Evolutionary conservation across 108 stramenopile species (phyloP), one percentile per base, ranked within the genome.

Genomic region (Fragilaria radians): DNA sequence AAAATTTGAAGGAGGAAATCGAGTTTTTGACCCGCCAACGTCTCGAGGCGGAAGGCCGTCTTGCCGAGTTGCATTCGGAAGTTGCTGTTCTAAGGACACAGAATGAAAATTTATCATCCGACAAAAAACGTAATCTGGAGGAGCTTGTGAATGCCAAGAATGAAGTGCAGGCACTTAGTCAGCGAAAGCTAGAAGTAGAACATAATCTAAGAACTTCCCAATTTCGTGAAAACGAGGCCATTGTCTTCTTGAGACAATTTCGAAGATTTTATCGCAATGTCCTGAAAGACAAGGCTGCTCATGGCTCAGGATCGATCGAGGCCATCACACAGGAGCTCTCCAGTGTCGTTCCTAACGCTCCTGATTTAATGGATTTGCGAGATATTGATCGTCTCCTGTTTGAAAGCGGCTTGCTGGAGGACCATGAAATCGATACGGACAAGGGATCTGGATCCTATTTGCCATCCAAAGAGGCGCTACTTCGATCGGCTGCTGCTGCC

Each of bases 201-300:
- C 77, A 80, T 32, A 68, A 79, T 33, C 58, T 93, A 21, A 73
- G 86, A 56, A 88, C 85, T 1, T 85, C 85, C 67, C 82, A 79
- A 51, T 93, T 93, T 61, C 86, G 91, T 26, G 93, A 94, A 64
- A 80, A 82, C 49, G 93, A 94, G 52, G 89, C 93, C 27, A 83
- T 85, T 0, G 70, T 84, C 25, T 94, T 94, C 60, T 57, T 94
- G 26, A 55, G 89, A 47, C 93, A 89, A 55, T 88, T 89, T 54
- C 81, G 89, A 22, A 75, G 81, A 14, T 91, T 91, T 52, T 91
- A 89, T 64, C 67, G 78, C 30, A 57, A 82, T 33, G 66, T 88
- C 28, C 42, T 85, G 52, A 68, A 61, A 48, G 78, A 83, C 57
- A 89, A 80, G 65, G 85, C 85, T 21, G 61, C 76, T 0, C 85